Conservation (phyloP, 1,284 basidiomycete species). For the Rhizoctonia solani region DNA sequence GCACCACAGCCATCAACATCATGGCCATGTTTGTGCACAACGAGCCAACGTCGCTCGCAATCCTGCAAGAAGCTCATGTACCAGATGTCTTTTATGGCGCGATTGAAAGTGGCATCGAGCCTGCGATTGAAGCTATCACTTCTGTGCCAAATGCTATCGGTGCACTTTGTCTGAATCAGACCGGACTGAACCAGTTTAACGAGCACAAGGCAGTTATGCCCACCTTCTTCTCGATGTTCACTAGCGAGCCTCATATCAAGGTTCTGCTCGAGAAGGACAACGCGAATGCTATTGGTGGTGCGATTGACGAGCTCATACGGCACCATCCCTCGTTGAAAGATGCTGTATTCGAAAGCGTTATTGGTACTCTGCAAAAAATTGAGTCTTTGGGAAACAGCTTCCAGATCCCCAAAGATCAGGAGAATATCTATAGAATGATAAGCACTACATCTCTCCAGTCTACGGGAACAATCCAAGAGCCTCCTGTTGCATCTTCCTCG, state of each 20-base stretch:
- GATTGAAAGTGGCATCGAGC: slow-evolving; percentile 83
- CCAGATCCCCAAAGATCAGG: slow-evolving; percentile 59
- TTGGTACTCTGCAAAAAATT: slow-evolving; percentile 70
- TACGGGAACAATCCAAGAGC: neutral
- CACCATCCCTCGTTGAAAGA: slow-evolving; percentile 91
- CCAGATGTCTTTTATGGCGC: slow-evolving; percentile 89
- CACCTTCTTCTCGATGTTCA: slow-evolving; percentile 84
- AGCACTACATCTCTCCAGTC: neutral
- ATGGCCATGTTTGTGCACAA: slow-evolving; percentile 99
- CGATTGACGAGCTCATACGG: slow-evolving; percentile 93
- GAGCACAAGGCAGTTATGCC: slow-evolving; percentile 79
- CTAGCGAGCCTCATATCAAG: slow-evolving; percentile 82
- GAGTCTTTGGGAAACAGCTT: slow-evolving; percentile 70
- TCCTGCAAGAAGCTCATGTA: slow-evolving; percentile 90
- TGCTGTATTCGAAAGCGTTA: slow-evolving; percentile 76
- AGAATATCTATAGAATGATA: slow-evolving; percentile 64
- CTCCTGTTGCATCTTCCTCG: neutral
- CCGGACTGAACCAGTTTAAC: slow-evolving; percentile 82
- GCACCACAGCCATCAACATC: slow-evolving; percentile 83
- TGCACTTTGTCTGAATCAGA: slow-evolving; percentile 91
- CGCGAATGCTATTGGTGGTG: slow-evolving; percentile 82
- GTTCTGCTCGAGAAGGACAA: slow-evolving; percentile 94
- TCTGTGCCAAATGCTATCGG: slow-evolving; percentile 96
- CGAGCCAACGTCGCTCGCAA: slow-evolving; percentile 91
- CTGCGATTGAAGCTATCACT: slow-evolving; percentile 88